Conservation (phyloP, 345 rosid genomes). For the Salix brachista region DNA sequence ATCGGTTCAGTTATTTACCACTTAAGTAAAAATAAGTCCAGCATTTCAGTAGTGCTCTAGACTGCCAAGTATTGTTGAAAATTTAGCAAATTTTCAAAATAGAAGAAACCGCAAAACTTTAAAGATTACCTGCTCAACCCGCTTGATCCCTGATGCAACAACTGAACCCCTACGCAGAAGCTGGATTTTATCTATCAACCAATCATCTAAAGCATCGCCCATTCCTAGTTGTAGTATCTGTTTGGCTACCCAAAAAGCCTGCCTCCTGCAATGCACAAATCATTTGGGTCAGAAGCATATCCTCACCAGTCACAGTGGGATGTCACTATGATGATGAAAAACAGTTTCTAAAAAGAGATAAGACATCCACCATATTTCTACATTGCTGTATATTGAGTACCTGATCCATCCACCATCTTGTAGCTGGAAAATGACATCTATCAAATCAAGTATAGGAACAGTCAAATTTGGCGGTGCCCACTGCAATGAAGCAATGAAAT, state of each 20-base stretch:
- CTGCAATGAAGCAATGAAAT: slow-evolving; percentile 40
- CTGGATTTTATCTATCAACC: slow-evolving; percentile 90
- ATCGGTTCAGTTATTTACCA: neutral
- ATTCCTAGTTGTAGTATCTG: slow-evolving; percentile 96
- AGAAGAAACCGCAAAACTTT: neutral
- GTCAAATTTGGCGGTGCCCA: slow-evolving; percentile 98
- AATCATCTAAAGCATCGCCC: slow-evolving; percentile 99
- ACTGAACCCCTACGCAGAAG: slow-evolving; percentile 77
- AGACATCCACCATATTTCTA: neutral
- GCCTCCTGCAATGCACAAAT: slow-evolving; percentile 51
- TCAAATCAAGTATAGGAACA: slow-evolving; percentile 73
- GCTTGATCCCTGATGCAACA: slow-evolving; percentile 83
- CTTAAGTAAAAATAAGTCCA: neutral
- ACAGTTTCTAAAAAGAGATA: neutral
- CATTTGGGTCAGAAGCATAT: slow-evolving; percentile 6
- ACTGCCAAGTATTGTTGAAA: neutral
- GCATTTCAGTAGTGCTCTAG: neutral
- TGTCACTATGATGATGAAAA: neutral
- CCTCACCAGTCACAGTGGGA: slow-evolving; percentile 2
- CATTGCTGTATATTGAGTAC: slow-evolving; percentile 28
- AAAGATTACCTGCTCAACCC: slow-evolving; percentile 72
- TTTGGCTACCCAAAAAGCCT: slow-evolving; percentile 98
- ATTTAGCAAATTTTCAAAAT: neutral
- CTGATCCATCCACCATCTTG: slow-evolving; percentile 99
- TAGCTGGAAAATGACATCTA: slow-evolving; percentile 89